Base-by-base conservation (phyloP, 2,329 filamentous ascomycete species). In the Akanthomyces dipterigenus region DNA sequence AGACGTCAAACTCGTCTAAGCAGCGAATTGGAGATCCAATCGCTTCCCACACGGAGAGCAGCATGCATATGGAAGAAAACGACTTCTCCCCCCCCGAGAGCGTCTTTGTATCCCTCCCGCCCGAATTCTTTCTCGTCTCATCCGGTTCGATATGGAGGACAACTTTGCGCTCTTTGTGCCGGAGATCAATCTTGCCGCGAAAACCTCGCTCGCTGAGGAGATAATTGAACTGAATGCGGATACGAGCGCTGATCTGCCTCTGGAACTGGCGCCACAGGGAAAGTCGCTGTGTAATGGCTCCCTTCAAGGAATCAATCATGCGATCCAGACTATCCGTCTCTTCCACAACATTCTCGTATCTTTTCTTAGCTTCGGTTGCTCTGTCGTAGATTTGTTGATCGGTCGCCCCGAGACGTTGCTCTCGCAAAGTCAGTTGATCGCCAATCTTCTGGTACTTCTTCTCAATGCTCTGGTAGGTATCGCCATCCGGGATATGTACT, bases 1-100 rank as follows among this genome's bases (percentile, higher is more conserved):
- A 99, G 36, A 99, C 95, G 72, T 99, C 95, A 71, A 98, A 99
- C 75, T 99, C 95, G 75, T 99, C 95, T 59, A 99, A 80, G 70
- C 95, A 99, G 60, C 95, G 86, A 63, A 99, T 88, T 0, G 93
- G 93, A 20, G 92, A 96, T 12, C 95, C 93, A 88, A 99, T 99
- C 34, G 95, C 93, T 71, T 99, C 95, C 95, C 95, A 99, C 20
- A 99, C 88, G 2, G 92, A 86, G 36, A 99, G 81, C 60, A 99
- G 78, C 67, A 99, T 83, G 75, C 95, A 99, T 63, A 98, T 96
- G 4, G 93, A 96, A 3, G 93, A 96, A 73, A 98, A 99, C 0
- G 93, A 98, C 73, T 99, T 99, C 73, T 99, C 95, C 34, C 95
- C 95, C 58, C 95, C 95, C 9, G 93, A 97, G 1, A 99, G 80